Evolutionary conservation across 2,329 filamentous ascomycete species (phyloP), one percentile per base, ranked within the genome.

Genomic region (Ophiobolus disseminans): DNA sequence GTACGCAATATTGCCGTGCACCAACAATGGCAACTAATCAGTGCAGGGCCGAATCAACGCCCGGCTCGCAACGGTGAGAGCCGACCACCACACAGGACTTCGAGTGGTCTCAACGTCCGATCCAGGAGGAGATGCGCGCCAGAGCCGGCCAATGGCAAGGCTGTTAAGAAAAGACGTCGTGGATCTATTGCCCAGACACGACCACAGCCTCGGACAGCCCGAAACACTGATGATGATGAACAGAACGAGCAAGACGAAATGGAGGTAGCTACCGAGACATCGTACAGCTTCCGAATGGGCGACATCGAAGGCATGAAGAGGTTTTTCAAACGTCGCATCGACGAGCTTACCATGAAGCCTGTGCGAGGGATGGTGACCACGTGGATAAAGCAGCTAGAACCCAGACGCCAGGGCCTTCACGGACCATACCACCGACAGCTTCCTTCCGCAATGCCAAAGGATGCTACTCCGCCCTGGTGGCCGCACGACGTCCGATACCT

Each of bases 331-430:
- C 46, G 45, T 11, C 61, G 67, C 2, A 58, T 70, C 20, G 57
- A 60, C 16, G 66, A 70, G 40, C 57, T 70, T 9, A 70, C 66
- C 10, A 64, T 68, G 58, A 72, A 66, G 43, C 65, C 68, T 0
- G 36, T 70, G 17, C 62, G 66, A 5, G 55, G 59, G 13, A 66
- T 72, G 25, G 62, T 65, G n/a, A 68, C 65, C 2, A 55, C 58
- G 6, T 72, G 69, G 69, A 56, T 72, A 25, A 68, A 65, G 45
- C 51, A 58, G 16, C 45, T 66, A 5, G 62, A 63, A 30, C 69
- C 68, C 3, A 53, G 55, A 16, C 64, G 68, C 4, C 52, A 61
- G 26, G 50, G 58, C 9, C 35, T 41, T 6, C 68, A 63, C 34
- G 64, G 65, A 5, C 57, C 53, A 3, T 70, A 71, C 32, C 58